Evolutionary conservation across 2,329 filamentous ascomycete genomes (phyloP), one percentile per base, ranked within the genome.

Genomic region (Pestalotiopsis sp.): DNA sequence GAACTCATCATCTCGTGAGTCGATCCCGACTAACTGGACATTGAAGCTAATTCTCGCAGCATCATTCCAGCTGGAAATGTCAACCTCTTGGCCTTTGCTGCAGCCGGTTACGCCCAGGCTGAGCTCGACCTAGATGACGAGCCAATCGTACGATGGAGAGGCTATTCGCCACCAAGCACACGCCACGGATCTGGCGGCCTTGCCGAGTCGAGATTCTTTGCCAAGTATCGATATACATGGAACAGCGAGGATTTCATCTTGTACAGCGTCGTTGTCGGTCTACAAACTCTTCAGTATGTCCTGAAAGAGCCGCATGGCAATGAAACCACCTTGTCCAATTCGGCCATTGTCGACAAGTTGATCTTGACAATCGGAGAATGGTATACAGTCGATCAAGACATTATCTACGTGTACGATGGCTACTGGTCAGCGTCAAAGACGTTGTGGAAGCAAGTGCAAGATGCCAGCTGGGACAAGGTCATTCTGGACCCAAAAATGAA

Each of bases 401-500:
- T 63, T 3, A 84, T 92, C 20, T 89, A 88, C 81, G 87, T 92
- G 0, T 92, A 87, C 72, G 89, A 92, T 70, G 87, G 88, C 4
- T 81, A 68, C 45, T 92, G 90, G 90, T 79, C 84, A 72, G 91
- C 91, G 79, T 87, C 82, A 73, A 79, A 78, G 3, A 86, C 88
- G 69, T 80, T 92, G 38, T 92, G 83, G 77, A 73, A 86, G 13
- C 88, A 83, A 73, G 80, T 85, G 6, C 82, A 84, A 73, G 85
- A 86, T 60, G 79, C 87, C 0, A 82, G 81, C 36, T 92, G 89
- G 90, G 84, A 88, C 13, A 85, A 88, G 71, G 90, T 92, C 3
- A 92, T 92, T 55, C 81, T 92, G 7, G 88, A 91, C 45, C 80
- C 86, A 39, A 80, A 81, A n/a, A 90, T 90, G 85, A 92, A 92